These are phyloP conservation scores for Pichia sporocuriosa DNA, from an alignment of 805 yeast genomes.

Conservation along the genomic window DNA sequence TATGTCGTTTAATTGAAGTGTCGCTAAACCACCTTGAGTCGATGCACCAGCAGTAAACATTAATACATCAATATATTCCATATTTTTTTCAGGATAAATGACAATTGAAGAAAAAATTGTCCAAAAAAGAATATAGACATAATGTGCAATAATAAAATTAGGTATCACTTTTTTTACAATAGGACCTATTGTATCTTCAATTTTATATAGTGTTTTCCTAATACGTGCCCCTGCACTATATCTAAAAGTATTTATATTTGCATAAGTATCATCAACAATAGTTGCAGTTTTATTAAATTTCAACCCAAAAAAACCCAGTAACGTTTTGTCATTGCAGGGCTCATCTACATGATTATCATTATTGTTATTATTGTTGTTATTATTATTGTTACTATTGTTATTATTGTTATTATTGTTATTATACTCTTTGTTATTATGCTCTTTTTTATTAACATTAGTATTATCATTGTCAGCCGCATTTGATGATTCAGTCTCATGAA, in stretches of 20 bases:
- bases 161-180: slow-evolving; percentile 38
- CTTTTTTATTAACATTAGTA: too few species aligned
- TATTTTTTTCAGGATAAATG: slow-evolving; percentile 65
- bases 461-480: too few species aligned
- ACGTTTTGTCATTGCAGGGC: background rate
- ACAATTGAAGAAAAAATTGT: slow-evolving; percentile 65
- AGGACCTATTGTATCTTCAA: slow-evolving; percentile 37
- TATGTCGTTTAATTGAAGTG: slow-evolving; percentile 60
- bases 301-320: background rate
- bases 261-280: slow-evolving; percentile 9
- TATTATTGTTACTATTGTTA: background rate
- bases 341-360: background rate
- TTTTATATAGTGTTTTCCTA: slow-evolving; percentile 31
- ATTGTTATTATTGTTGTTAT: background rate
- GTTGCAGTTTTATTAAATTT: slow-evolving; percentile 7
- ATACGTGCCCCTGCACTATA: slow-evolving; percentile 25
- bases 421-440: background rate
- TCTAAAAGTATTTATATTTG: slow-evolving; percentile 14
- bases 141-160: slow-evolving; percentile 59
- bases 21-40: slow-evolving; percentile 90
- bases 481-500: too few species aligned
- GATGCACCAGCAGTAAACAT: slow-evolving; percentile 70
- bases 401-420: background rate
- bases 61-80: slow-evolving; percentile 68
- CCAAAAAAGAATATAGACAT: slow-evolving; percentile 58